A percentile compares a stretch with the other conserved stretches of the same genome.
phyloP scores from a whole-genome alignment of 306 rosid species.

The Biancaea sappan region DNA sequence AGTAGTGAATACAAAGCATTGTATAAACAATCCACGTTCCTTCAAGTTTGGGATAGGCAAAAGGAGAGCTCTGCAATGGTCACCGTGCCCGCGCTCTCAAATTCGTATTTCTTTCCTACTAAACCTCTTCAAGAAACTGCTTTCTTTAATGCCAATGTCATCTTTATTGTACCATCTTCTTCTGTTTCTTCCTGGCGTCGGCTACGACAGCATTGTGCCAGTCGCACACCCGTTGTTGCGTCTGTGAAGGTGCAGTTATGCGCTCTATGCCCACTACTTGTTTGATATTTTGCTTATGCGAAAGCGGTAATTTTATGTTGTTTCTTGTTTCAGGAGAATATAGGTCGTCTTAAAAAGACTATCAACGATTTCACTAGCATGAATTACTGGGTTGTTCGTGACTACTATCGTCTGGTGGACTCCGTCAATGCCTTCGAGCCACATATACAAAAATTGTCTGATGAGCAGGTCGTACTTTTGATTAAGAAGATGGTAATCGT shows the following conservation, averaged over 20 bases:
- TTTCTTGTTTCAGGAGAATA: conserved; percentile 56
- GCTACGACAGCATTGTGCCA: conserved; percentile 41
- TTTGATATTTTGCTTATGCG: conserved; percentile 33
- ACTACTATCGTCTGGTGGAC: conserved; percentile 74
- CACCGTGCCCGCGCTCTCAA: conserved; percentile 38
- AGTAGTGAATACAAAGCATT: not conserved
- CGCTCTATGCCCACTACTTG: conserved; percentile 25
- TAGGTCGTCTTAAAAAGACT: conserved; percentile 55
- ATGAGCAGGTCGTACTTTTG: conserved; percentile 58
- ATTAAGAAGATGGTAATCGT: not conserved
- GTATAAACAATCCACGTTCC: not conserved
- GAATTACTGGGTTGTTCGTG: conserved; percentile 85
- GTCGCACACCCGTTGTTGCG: conserved; percentile 29
- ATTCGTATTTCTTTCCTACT: conserved; percentile 32
- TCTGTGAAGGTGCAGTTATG: conserved; percentile 52
- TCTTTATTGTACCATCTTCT: conserved; percentile 33
- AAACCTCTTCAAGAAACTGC: conserved; percentile 44
- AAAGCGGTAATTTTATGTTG: not conserved
- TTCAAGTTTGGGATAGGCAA: not conserved
- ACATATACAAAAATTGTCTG: conserved; percentile 56
- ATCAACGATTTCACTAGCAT: conserved; percentile 67
- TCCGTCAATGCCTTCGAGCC: conserved; percentile 78
- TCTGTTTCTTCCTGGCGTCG: conserved; percentile 33
- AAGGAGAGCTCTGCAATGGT: conserved; percentile 46
- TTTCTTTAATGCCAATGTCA: conserved; percentile 17